Conservation (phyloP, 2,329 filamentous ascomycete genomes). For the Clarireedia homoeocarpa region DNA sequence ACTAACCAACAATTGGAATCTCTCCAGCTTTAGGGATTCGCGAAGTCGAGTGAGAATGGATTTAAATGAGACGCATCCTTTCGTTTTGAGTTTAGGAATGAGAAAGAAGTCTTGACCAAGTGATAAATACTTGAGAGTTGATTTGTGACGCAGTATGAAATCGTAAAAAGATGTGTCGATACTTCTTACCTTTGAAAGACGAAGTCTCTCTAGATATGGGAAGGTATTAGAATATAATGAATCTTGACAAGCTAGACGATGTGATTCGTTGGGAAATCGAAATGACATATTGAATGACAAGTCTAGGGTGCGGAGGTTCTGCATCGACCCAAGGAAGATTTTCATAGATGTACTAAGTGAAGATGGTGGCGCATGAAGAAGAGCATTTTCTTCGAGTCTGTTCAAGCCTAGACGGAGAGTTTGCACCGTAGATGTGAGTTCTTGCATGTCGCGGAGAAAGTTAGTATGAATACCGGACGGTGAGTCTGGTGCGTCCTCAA, state of each 20-base stretch:
- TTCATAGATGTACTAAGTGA: not conserved
- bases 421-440: not conserved
- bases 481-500: not conserved
- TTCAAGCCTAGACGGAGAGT: constrained; percentile 1
- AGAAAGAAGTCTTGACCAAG: constrained; percentile 1
- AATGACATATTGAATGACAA: not conserved
- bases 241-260: not conserved
- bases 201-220: not conserved
- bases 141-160: not conserved
- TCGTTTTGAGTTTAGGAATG: not conserved
- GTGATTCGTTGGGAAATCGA: not conserved
- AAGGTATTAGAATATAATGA: not conserved
- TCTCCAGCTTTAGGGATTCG: not conserved
- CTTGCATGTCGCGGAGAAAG: constrained; percentile 2
- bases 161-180: not conserved
- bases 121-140: not conserved
- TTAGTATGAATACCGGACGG: not conserved
- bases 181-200: constrained; percentile 3
- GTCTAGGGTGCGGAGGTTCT: not conserved
- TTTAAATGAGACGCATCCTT: constrained; percentile 1
- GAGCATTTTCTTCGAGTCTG: not conserved
- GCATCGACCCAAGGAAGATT: not conserved
- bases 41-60: not conserved
- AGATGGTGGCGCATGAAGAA: not conserved
- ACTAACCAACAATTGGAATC: constrained; percentile 6